These are phyloP conservation scores for Cucurbita ficifolia DNA, from an alignment of 306 rosid species.

Conservation along the genomic window DNA sequence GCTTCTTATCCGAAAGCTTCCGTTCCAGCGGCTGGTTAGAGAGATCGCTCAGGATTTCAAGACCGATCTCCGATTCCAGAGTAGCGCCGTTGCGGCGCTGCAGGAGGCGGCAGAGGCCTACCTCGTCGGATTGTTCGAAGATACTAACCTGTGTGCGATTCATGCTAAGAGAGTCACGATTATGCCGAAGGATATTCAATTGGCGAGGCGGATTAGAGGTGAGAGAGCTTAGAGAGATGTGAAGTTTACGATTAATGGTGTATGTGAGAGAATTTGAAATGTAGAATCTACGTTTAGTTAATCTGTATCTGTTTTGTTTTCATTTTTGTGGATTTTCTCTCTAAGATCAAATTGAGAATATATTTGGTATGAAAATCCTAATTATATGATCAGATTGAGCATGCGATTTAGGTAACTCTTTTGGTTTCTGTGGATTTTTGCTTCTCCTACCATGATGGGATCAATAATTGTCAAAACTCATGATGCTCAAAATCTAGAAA, in stretches of 20 bases:
- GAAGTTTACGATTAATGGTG: neutral
- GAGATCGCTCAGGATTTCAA: conserved; percentile 6
- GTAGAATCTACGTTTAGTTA: no score
- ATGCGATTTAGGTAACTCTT: no score
- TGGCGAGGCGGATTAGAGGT: neutral
- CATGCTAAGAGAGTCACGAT: conserved; percentile 1
- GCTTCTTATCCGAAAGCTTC: neutral
- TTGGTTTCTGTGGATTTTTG: no score
- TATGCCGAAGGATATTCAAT: neutral
- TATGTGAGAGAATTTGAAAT: no score
- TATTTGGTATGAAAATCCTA: no score
- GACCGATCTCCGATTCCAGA: conserved; percentile 6
- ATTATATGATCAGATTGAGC: no score
- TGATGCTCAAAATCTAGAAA: no score
- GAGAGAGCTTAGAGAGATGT: neutral
- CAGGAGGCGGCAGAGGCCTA: conserved; percentile 5
- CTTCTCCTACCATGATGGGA: no score
- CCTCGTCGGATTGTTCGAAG: conserved; percentile 1
- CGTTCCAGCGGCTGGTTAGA: neutral
- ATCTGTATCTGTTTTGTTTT: no score
- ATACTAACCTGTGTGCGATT: neutral
- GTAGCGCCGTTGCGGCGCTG: neutral
- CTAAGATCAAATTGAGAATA: no score
- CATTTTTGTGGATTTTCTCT: no score
- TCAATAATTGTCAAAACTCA: no score